Evolutionary conservation across 129 eudicot species (phyloP).

Genomic region (Silybum marianum): DNA sequence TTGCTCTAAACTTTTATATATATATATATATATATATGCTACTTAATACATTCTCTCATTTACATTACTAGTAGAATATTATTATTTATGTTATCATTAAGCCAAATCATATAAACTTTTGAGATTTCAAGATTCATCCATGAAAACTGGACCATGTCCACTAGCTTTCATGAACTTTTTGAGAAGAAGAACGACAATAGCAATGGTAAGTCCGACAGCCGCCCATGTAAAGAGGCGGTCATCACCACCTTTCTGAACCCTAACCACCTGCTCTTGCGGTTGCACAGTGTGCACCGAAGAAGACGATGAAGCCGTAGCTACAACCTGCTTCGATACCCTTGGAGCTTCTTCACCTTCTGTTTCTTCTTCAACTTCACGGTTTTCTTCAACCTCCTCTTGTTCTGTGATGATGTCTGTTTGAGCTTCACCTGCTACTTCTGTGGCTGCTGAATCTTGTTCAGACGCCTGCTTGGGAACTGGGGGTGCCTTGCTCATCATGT

Average conservation of each 20-base stretch:
- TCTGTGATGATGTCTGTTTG: conserved; percentile 36
- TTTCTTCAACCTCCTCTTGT: conserved; percentile 46
- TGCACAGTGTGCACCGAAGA: conserved; percentile 34
- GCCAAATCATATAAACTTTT: conserved; percentile 15
- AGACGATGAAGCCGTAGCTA: conserved; percentile 20
- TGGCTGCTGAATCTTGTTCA: conserved; percentile 28
- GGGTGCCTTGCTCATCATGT: conserved; percentile 83
- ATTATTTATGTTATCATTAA: conserved; percentile 16
- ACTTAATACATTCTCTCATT: conserved; percentile 10
- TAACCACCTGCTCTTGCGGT: conserved; percentile 38
- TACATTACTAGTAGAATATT: conserved; percentile 5
- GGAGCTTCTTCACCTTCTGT: conserved; percentile 28
- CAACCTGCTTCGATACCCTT: conserved; percentile 35
- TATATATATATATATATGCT: conserved; percentile 17
- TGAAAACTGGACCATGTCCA: conserved; percentile 70
- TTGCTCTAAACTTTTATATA: background rate
- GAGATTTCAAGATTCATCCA: conserved; percentile 63
- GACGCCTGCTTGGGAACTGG: conserved; percentile 62
- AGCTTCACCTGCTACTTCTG: conserved; percentile 26
- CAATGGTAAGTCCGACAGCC: conserved; percentile 82
- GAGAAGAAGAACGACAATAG: conserved; percentile 69
- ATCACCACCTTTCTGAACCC: conserved; percentile 62
- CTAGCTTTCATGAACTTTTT: conserved; percentile 87
- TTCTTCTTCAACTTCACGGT: conserved; percentile 40
- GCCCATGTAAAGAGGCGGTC: conserved; percentile 94